Base-by-base conservation (phyloP, 306 rosid genomes). In the Dryas drummondii region DNA sequence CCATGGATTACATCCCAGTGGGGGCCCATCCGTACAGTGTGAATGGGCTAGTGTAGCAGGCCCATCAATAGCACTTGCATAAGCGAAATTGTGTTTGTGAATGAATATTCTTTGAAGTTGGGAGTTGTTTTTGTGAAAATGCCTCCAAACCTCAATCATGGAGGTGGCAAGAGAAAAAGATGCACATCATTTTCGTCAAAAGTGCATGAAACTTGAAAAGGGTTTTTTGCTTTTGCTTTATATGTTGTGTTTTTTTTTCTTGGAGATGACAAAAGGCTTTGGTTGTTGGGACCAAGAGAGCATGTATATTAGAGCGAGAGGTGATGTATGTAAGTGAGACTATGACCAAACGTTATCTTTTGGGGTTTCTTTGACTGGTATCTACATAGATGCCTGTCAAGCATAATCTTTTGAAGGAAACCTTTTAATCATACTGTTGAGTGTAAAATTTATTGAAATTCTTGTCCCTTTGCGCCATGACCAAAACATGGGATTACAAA, bases 211-310 rank as follows among this genome's bases (percentile, higher is more conserved):
- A 82, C 84, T 79, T 66, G 19, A 75, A 68, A 66, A 53, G 76
- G 32, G 69, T 63, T 55, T 57, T 66, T 52, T 13, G 72, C 76
- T 67, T 75, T 71, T 70, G 60, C 85, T 78, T 88, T 82, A 77
- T 53, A 66, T 65, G 65, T 82, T 75, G 37, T 51, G 9, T 10
- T n/a, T 16, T 54, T 6, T 45, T 1, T 13, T 7, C 82, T 88
- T 83, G 88, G 88, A 84, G 87, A 82, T 17, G 76, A 73, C 81
- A 80, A 86, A 90, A 85, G 86, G 75, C 53, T 65, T 76, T 80
- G 47, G 82, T 68, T 71, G 85, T 66, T 86, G 85, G 83, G 85
- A 82, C 87, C 85, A 14, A 69, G 6, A 78, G 68, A 55, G 72
- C 72, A 60, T 66, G 3, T 56, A 17, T 17, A 9, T 17, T 1